These are phyloP conservation scores for Hypoxylon rickii DNA, from an alignment of 495 filamentous ascomycete genomes.

Conservation along the genomic window DNA sequence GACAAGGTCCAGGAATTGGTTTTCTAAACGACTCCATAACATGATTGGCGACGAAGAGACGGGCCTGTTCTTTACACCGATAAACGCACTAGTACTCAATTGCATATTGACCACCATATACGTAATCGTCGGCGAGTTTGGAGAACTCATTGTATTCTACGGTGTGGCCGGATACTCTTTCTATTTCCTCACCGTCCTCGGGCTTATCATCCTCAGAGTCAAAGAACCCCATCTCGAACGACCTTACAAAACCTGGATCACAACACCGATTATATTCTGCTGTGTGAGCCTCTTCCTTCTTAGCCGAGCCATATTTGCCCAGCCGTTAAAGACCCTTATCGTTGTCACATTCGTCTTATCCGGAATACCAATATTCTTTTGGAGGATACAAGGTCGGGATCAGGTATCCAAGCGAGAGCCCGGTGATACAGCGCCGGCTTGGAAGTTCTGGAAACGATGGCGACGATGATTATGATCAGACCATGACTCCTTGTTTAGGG, in stretches of 20 bases:
- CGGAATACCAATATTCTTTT: slow-evolving; percentile 87
- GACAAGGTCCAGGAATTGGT: slow-evolving; percentile 62
- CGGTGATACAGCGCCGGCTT: slow-evolving; percentile 35
- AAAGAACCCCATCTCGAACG: slow-evolving; percentile 84
- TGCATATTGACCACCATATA: slow-evolving; percentile 71
- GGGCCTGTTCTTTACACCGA: slow-evolving; percentile 80
- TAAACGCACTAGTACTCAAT: slow-evolving; percentile 87
- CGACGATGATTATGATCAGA: slow-evolving; percentile 24
- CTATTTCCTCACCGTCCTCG: slow-evolving; percentile 94
- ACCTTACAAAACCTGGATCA: slow-evolving; percentile 94
- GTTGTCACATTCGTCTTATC: slow-evolving; percentile 82
- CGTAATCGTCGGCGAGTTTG: slow-evolving; percentile 85
- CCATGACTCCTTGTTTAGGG: slow-evolving; percentile 2
- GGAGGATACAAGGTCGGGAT: slow-evolving; percentile 69
- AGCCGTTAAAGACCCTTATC: slow-evolving; percentile 85
- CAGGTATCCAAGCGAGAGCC: slow-evolving; percentile 44
- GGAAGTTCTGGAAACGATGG: slow-evolving; percentile 53
- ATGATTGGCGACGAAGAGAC: slow-evolving; percentile 65
- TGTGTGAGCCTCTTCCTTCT: slow-evolving; percentile 94
- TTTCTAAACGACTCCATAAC: slow-evolving; percentile 57
- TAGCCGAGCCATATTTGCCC: slow-evolving; percentile 81
- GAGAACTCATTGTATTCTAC: slow-evolving; percentile 92
- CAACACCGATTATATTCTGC: slow-evolving; percentile 96
- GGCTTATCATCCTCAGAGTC: slow-evolving; percentile 88
- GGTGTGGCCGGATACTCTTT: slow-evolving; percentile 96